A percentile compares a stretch with the other conserved stretches of the same genome.
Evolutionary conservation across 2,329 filamentous ascomycete genomes (phyloP).

Genomic region (Neurospora sp.): DNA sequence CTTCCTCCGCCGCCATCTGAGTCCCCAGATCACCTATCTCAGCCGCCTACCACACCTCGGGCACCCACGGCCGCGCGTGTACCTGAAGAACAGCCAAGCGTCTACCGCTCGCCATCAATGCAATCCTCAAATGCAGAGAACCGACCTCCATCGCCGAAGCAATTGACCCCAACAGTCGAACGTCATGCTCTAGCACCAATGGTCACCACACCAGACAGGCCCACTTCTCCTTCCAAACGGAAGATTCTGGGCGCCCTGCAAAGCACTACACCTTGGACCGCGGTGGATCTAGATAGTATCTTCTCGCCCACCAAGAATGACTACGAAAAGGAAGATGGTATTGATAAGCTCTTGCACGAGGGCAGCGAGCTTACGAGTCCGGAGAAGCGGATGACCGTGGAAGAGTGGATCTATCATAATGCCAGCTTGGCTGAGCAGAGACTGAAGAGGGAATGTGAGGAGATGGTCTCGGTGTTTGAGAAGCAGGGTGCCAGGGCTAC

Average conservation of each 20-base stretch:
- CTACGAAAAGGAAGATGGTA: conserved; percentile 35
- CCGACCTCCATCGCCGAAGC: conserved; percentile 59
- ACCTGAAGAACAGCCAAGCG: conserved; percentile 40
- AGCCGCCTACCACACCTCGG: conserved; percentile 33
- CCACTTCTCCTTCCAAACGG: conserved; percentile 50
- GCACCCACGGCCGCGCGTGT: conserved; percentile 32
- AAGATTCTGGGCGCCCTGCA: conserved; percentile 46
- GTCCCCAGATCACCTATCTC: conserved; percentile 9
- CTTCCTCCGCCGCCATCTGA: conserved; percentile 21
- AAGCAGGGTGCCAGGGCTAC: conserved; percentile 71
- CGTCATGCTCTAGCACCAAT: conserved; percentile 36
- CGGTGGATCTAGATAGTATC: conserved; percentile 65
- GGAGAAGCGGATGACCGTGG: conserved; percentile 85
- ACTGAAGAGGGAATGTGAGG: conserved; percentile 71
- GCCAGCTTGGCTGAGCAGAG: conserved; percentile 71
- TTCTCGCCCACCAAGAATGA: conserved; percentile 38
- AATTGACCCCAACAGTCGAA: conserved; percentile 32
- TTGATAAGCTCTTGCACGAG: conserved; percentile 38
- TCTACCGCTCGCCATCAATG: conserved; percentile 57
- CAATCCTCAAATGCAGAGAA: conserved; percentile 77
- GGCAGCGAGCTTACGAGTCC: conserved; percentile 56
- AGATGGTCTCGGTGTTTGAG: conserved; percentile 74
- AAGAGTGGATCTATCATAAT: conserved; percentile 82
- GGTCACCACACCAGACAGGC: conserved; percentile 35
- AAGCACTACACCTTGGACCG: conserved; percentile 55